Evolutionary conservation across 2,329 filamentous ascomycete genomes (phyloP).

Genomic region (Chaetomium sp.): DNA sequence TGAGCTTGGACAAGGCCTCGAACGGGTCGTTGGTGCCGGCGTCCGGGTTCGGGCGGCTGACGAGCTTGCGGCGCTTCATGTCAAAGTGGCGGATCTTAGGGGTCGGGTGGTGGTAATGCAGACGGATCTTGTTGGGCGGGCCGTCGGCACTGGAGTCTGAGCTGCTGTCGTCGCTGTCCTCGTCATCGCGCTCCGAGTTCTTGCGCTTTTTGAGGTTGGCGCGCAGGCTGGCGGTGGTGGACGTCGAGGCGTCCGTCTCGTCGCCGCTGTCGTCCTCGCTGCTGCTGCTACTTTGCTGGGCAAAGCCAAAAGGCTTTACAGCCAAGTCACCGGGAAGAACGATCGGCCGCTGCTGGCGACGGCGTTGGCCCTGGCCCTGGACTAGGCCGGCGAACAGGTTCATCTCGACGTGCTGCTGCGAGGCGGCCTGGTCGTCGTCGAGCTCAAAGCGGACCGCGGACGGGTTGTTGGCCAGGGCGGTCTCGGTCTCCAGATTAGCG

Average conservation of each 20-base stretch:
- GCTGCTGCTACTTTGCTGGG: background rate
- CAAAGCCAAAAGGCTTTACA: background rate
- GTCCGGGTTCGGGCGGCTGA: conserved; percentile 7
- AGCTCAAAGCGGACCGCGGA: conserved; percentile 19
- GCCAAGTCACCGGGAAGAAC: conserved; percentile 13
- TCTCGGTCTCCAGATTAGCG: conserved; percentile 18
- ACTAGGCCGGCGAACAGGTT: conserved; percentile 20
- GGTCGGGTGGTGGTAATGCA: conserved; percentile 12
- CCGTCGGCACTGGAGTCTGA: background rate
- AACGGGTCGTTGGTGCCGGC: conserved; percentile 4
- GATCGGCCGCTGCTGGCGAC: conserved; percentile 10
- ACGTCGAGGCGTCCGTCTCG: conserved; percentile 19
- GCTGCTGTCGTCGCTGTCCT: background rate
- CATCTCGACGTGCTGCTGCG: conserved; percentile 22
- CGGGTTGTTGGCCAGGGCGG: conserved; percentile 15
- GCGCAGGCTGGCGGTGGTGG: conserved; percentile 18
- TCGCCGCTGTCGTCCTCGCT: conserved; percentile 14
- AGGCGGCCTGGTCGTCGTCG: conserved; percentile 18
- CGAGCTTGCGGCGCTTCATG: conserved; percentile 11
- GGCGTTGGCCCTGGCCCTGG: conserved; percentile 17
- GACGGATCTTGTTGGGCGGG: conserved; percentile 18
- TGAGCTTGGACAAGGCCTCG: background rate
- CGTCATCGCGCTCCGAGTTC: background rate
- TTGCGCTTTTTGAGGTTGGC: conserved; percentile 19
- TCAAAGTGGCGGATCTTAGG: conserved; percentile 5